These are phyloP conservation scores for Phytophthora capsici DNA, from an alignment of 352 stramenopile species.

Conservation along the genomic window DNA sequence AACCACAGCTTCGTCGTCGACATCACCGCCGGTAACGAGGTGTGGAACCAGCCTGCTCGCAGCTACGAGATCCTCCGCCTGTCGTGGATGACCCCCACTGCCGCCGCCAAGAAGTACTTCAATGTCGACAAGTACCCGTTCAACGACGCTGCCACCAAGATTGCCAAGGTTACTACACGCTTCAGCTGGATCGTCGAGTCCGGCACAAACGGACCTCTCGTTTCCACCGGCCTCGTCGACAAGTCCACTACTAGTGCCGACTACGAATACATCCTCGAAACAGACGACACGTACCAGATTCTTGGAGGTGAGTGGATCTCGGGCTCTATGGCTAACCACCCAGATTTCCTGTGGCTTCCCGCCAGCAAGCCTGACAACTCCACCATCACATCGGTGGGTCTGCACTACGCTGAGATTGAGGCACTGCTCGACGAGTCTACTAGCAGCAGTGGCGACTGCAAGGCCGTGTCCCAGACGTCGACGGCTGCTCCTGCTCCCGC, in stretches of 20 bases:
- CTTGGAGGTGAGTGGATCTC: conserved; percentile 75
- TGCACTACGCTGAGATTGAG: conserved; percentile 59
- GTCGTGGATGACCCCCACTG: conserved; percentile 44
- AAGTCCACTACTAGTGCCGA: conserved; percentile 58
- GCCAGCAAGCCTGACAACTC: conserved; percentile 44
- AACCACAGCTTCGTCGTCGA: conserved; percentile 61
- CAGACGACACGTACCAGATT: conserved; percentile 66
- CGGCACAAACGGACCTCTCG: conserved; percentile 55
- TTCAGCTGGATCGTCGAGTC: conserved; percentile 72
- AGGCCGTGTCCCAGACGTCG: neutral
- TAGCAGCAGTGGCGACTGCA: conserved; percentile 32
- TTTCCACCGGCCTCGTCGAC: conserved; percentile 52
- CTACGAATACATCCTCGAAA: conserved; percentile 79
- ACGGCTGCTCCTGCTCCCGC: conserved; percentile 5
- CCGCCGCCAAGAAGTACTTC: conserved; percentile 54
- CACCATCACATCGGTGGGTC: conserved; percentile 47
- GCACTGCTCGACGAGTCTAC: conserved; percentile 48
- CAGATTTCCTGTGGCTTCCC: conserved; percentile 80
- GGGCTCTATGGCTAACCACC: conserved; percentile 58
- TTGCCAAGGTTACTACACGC: conserved; percentile 61
- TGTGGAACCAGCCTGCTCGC: conserved; percentile 70
- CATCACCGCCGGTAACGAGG: conserved; percentile 56
- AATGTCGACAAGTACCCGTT: conserved; percentile 61
- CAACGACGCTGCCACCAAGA: conserved; percentile 60
- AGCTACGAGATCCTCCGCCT: conserved; percentile 58